Base-by-base conservation (phyloP, 2,329 filamentous ascomycete species). In the Microsporum canis region DNA sequence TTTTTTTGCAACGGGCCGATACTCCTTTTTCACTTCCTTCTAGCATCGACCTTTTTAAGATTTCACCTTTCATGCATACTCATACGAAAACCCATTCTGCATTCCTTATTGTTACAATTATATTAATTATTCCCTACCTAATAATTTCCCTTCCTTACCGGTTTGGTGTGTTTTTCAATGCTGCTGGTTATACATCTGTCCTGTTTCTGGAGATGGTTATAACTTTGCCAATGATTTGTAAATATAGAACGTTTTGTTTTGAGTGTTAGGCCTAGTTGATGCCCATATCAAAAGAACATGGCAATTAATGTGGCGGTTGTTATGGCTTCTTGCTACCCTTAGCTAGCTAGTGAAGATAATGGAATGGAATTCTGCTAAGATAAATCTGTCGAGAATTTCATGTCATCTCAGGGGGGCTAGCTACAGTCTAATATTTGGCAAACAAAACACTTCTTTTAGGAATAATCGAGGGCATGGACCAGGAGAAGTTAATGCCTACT, bases 321-420 rank as follows among this genome's bases (percentile, higher is more conserved):
- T 43, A 29, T 49, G 45, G 23, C 4, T 34, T 55, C 31, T 55
- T 17, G 5, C 12, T 3, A 17, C 49, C 36, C n/a, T 23, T 12
- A 55, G 49, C 29, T 55, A 55, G 49, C 12, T n/a, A 53, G 49
- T 55, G 33, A 55, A n/a, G 49, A 55, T 55, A 55, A 55, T 36
- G 17, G 10, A 55, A 36, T 34, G n/a, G 31, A 55, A 55, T 34
- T 10, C 3, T 31, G 36, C n/a, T 17, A 36, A 55, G n/a, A 14
- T 36, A 34, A 36, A 34, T 3, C 14, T 55, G 5, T 34, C 14
- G 14, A 55, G 10, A 12, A 33, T 33, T 33, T 1, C 12, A 23
- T 23, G 17, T 23, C 17, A 23, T 23, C 17, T 23, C 17, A 23
- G 17, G 17, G 17, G 17, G 17, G 17, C 17, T 23, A 1, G 17